phyloP scores from a whole-genome alignment of 2,329 filamentous ascomycete species.

The Alternaria novae-zelandiae region DNA sequence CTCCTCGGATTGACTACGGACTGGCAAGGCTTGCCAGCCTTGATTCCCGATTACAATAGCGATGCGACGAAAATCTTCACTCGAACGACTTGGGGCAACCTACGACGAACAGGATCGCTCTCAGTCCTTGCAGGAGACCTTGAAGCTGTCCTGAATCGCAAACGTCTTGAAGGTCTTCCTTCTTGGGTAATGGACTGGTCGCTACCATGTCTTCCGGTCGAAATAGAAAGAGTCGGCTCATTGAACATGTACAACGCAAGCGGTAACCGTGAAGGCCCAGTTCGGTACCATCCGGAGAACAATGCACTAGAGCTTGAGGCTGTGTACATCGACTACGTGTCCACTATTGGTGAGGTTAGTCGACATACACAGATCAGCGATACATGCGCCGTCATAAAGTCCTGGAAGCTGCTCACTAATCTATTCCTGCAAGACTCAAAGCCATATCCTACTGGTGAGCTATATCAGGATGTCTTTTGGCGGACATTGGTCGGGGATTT shows the following conservation, averaged over 20 bases:
- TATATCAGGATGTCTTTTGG: conserved; percentile 25
- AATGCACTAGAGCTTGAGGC: conserved; percentile 16
- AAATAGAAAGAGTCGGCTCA: conserved; percentile 23
- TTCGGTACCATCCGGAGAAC: background rate
- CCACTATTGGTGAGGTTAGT: conserved; percentile 17
- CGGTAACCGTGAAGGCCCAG: background rate
- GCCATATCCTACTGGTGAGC: conserved; percentile 16
- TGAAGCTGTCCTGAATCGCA: conserved; percentile 18
- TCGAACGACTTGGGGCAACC: conserved; percentile 11
- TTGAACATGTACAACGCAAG: conserved; percentile 21
- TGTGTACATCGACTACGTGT: conserved; percentile 15
- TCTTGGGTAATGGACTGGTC: conserved; percentile 33
- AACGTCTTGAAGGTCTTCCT: conserved; percentile 17
- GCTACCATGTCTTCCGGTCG: conserved; percentile 19
- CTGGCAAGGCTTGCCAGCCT: conserved; percentile 16
- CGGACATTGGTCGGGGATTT: conserved; percentile 21
- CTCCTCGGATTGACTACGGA: conserved; percentile 23
- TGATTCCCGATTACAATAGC: conserved; percentile 17
- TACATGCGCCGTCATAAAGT: conserved; percentile 18
- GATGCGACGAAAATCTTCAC: conserved; percentile 3
- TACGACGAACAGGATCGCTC: conserved; percentile 13
- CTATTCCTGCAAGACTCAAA: background rate
- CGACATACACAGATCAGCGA: conserved; percentile 28
- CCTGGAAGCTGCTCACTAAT: conserved; percentile 16
- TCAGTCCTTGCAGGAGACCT: conserved; percentile 25